Evolutionary conservation across 73 alveolate genomes (phyloP).

Genomic region (Effrenium voratum): DNA sequence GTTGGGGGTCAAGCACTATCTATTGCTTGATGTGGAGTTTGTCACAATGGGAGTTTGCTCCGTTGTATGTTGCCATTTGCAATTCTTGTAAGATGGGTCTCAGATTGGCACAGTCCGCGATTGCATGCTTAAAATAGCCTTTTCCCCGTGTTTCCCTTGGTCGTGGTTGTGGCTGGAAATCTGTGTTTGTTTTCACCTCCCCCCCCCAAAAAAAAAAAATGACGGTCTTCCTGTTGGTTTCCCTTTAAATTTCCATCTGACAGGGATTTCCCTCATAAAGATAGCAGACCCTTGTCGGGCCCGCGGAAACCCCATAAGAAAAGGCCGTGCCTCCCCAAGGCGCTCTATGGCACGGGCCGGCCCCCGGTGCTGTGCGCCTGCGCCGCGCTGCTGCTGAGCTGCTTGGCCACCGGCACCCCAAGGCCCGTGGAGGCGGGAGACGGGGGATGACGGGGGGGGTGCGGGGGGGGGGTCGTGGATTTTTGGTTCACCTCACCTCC

Average conservation of each 20-base stretch:
- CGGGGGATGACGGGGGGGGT: neutral
- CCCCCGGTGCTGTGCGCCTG: constrained; percentile 10
- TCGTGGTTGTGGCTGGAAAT: no score
- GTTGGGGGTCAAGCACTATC: no score
- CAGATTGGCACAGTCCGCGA: no score
- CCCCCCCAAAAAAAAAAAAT: no score
- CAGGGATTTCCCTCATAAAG: neutral
- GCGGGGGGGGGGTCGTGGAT: neutral
- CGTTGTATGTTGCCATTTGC: no score
- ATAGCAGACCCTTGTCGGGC: neutral
- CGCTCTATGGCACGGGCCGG: neutral
- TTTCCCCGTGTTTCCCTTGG: no score
- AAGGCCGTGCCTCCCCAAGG: neutral
- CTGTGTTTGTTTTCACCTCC: no score
- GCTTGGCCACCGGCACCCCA: constrained; percentile 53
- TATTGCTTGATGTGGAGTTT: no score
- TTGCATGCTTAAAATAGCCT: no score
- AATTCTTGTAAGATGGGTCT: no score
- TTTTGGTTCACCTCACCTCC: neutral
- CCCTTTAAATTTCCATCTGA: neutral
- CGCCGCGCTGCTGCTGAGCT: constrained; percentile 69
- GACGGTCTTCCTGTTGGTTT: no score
- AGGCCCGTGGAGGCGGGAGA: constrained; percentile 29
- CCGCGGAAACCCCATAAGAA: neutral
- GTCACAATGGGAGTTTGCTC: no score